These are phyloP conservation scores for Myxozyma neotropica DNA, from an alignment of 805 yeast genomes.

Conservation along the genomic window DNA sequence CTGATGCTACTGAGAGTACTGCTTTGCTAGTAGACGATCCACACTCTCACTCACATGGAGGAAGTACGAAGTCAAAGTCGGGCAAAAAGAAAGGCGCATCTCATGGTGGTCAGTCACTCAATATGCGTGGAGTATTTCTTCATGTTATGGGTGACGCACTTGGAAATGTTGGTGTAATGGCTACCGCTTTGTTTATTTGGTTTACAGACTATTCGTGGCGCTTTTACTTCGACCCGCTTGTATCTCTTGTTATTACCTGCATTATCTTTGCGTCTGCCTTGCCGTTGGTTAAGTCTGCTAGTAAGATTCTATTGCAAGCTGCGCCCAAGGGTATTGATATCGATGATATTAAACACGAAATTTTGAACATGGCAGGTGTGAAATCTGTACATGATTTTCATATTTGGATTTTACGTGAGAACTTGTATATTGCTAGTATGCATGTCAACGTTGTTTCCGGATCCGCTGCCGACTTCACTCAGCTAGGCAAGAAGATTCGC, in stretches of 20 bases:
- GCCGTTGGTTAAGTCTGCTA: conserved; percentile 83
- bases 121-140: conserved; percentile 95
- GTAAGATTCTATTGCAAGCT: conserved; percentile 87
- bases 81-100: conserved; percentile 31
- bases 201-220: conserved; percentile 88
- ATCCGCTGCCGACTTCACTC: conserved; percentile 61
- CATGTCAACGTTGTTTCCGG: conserved; percentile 71
- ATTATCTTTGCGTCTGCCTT: conserved; percentile 90
- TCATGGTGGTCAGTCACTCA: conserved; percentile 61
- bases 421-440: conserved; percentile 79
- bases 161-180: conserved; percentile 91
- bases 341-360: conserved; percentile 68
- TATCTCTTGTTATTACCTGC: conserved; percentile 80
- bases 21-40: conserved; percentile 35
- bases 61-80: conserved; percentile 15
- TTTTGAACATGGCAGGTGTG: conserved; percentile 69
- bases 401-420: conserved; percentile 93
- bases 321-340: conserved; percentile 85
- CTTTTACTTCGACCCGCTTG: conserved; percentile 80
- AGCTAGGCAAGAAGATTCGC: conserved; percentile 75
- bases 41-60: conserved; percentile 7
- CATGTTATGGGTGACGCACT: conserved; percentile 96
- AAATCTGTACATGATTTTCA: conserved; percentile 92
- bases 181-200: conserved; percentile 91
- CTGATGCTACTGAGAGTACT: conserved; percentile 46